phyloP scores from a whole-genome alignment of 257 asterid species.

The Fraxinus cuspidata region DNA sequence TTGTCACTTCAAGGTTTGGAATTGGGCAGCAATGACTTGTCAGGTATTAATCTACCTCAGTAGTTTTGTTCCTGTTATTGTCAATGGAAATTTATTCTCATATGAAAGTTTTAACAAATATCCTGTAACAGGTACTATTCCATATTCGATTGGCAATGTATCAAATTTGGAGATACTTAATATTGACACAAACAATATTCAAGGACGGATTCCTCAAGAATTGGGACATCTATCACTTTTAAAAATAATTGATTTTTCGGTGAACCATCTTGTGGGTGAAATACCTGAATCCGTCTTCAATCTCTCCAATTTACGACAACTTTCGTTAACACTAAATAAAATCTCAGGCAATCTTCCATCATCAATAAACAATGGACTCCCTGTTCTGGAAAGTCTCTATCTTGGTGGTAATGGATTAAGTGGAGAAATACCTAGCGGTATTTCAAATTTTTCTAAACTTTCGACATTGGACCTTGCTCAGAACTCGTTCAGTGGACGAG shows the following conservation, averaged over 20 bases:
- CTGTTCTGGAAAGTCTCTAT: slow-evolving; percentile 15
- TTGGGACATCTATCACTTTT: slow-evolving; percentile 15
- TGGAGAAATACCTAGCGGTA: slow-evolving; percentile 30
- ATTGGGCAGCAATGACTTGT: background rate
- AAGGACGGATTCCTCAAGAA: slow-evolving; percentile 25
- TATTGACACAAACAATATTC: background rate
- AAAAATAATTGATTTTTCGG: background rate
- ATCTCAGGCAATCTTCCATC: slow-evolving; percentile 25
- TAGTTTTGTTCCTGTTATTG: too few species aligned
- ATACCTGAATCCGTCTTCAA: slow-evolving; percentile 25
- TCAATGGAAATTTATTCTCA: background rate
- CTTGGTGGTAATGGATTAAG: slow-evolving; percentile 3
- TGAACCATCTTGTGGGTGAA: slow-evolving; percentile 16
- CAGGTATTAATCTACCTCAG: slow-evolving; percentile 4
- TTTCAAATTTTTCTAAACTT: slow-evolving; percentile 26
- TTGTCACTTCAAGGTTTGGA: background rate
- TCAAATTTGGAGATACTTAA: slow-evolving; percentile 20
- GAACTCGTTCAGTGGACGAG: slow-evolving; percentile 24
- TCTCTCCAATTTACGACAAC: slow-evolving; percentile 18
- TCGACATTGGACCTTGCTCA: background rate
- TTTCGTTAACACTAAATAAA: background rate
- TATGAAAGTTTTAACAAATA: background rate
- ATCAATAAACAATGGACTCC: slow-evolving; percentile 15
- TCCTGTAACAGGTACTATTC: slow-evolving; percentile 17
- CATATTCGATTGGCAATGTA: slow-evolving; percentile 22